Evolutionary conservation across 371 early-diverging fungal species (phyloP).

Genomic region (Gilbertella persicaria): DNA sequence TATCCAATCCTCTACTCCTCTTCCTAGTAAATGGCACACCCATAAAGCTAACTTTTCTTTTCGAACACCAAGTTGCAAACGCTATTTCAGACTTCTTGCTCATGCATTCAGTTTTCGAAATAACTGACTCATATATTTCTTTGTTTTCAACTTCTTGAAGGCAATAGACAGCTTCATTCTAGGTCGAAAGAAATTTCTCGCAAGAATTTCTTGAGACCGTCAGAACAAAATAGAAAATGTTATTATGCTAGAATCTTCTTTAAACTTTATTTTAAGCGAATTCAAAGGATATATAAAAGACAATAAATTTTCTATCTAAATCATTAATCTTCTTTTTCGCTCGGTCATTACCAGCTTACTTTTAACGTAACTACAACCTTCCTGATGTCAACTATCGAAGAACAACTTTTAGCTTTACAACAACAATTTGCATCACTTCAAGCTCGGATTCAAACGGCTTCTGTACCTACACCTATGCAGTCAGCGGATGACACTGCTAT

Average conservation of each 20-base stretch:
- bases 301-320: too few species aligned
- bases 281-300: too few species aligned
- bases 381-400: too few species aligned
- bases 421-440: conserved; percentile 6
- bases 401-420: neutral
- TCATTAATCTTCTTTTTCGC: too few species aligned
- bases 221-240: too few species aligned
- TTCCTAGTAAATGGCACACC: conserved; percentile 18
- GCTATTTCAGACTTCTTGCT: conserved; percentile 20
- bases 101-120: conserved; percentile 21
- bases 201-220: too few species aligned
- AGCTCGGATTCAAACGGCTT: neutral
- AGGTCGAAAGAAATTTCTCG: too few species aligned
- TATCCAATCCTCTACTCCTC: conserved; percentile 16
- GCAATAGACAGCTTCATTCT: conserved; percentile 21
- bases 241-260: too few species aligned
- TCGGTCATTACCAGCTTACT: too few species aligned
- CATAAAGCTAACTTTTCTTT: conserved; percentile 20
- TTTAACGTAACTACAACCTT: too few species aligned
- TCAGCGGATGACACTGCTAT: too few species aligned
- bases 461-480: neutral
- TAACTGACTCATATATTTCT: conserved; percentile 24
- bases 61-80: conserved; percentile 27
- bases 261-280: too few species aligned
- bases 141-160: conserved; percentile 22